Percentiles rank a stretch among this genome's conserved stretches.
Evolutionary conservation across 768 basidiomycete genomes (phyloP).

Genomic region (Cytidiella melzeri): DNA sequence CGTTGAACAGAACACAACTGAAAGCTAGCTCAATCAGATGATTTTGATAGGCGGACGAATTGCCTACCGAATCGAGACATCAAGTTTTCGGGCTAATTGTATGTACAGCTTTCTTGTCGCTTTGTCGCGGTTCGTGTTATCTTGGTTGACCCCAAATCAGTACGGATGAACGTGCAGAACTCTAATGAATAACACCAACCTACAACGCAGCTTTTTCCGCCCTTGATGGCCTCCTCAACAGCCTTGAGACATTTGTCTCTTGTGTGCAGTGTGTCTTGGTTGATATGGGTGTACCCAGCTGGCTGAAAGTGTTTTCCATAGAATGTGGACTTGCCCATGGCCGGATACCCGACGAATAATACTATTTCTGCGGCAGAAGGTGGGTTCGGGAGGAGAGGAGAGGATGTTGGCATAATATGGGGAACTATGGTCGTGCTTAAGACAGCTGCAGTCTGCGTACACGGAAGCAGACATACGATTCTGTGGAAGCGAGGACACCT

Average conservation of each 20-base stretch:
- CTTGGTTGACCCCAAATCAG: slow-evolving; percentile 31
- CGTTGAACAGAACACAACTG: slow-evolving; percentile 74
- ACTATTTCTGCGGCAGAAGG: slow-evolving; percentile 38
- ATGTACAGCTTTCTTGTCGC: slow-evolving; percentile 68
- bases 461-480: slow-evolving; percentile 14
- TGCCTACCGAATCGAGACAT: slow-evolving; percentile 50
- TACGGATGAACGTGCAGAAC: neutral
- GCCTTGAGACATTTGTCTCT: slow-evolving; percentile 68
- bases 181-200: slow-evolving; percentile 37
- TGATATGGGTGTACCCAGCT: slow-evolving; percentile 72
- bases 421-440: slow-evolving; percentile 34
- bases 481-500: slow-evolving; percentile 42
- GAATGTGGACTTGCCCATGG: slow-evolving; percentile 79
- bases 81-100: slow-evolving; percentile 50
- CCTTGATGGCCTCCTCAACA: slow-evolving; percentile 46
- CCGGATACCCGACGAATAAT: slow-evolving; percentile 56
- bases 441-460: neutral
- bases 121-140: slow-evolving; percentile 86
- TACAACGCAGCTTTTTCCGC: slow-evolving; percentile 66
- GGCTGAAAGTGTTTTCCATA: slow-evolving; percentile 63
- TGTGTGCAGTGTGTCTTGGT: slow-evolving; percentile 79
- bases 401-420: slow-evolving; percentile 41
- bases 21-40: neutral
- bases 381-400: slow-evolving; percentile 36
- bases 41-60: neutral